A percentile compares a stretch with the other conserved stretches of the same genome.
These are phyloP conservation scores for Mycena maculata DNA, from an alignment of 768 basidiomycete species.

Conservation along the genomic window DNA sequence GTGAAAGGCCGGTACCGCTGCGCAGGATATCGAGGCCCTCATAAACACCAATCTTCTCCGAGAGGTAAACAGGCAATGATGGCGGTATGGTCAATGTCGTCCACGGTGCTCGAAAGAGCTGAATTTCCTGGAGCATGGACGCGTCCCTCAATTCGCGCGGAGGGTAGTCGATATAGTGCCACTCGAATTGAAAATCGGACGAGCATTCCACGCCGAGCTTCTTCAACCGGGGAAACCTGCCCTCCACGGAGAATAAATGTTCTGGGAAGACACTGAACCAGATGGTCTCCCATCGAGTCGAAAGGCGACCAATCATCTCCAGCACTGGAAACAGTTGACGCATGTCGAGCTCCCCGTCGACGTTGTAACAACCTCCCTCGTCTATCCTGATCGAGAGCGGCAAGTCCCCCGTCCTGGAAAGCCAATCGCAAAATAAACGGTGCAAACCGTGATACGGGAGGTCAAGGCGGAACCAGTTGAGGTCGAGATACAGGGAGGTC, in stretches of 20 bases:
- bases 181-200: too few relatives aligned
- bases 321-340: neutral
- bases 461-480: neutral
- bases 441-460: too few relatives aligned
- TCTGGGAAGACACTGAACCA: too few relatives aligned
- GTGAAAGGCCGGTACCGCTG: neutral
- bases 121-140: too few relatives aligned
- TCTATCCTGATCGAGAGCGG: conserved; percentile 11
- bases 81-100: neutral
- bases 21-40: conserved; percentile 11
- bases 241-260: too few relatives aligned
- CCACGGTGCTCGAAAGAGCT: neutral
- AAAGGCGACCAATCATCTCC: too few relatives aligned
- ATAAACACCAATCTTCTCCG: conserved; percentile 10
- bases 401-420: conserved; percentile 1
- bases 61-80: neutral
- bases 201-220: too few relatives aligned
- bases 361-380: neutral
- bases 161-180: too few relatives aligned
- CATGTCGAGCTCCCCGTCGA: neutral
- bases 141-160: too few relatives aligned
- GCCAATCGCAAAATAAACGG: conserved; percentile 9
- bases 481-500: conserved; percentile 23
- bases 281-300: too few relatives aligned
- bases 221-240: too few relatives aligned